Conservation (phyloP, 768 basidiomycete genomes). For the Boletellus sp. region DNA sequence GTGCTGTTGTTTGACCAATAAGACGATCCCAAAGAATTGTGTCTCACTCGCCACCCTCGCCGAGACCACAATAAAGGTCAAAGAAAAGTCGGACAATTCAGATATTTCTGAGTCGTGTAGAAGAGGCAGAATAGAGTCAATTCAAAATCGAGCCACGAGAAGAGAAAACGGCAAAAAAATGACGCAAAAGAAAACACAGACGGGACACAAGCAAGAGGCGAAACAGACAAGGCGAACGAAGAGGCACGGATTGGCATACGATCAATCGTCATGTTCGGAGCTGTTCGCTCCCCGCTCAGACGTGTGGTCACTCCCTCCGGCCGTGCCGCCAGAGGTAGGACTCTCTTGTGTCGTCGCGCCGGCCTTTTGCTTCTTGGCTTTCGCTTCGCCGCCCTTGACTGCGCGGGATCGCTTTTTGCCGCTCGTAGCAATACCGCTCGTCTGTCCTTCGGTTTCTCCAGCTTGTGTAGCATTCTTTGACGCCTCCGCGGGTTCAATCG, state of each 20-base stretch:
- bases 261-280: slow-evolving; percentile 24
- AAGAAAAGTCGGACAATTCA: slow-evolving; percentile 23
- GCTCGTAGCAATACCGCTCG: slow-evolving; percentile 14
- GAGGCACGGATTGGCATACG: not conserved
- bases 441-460: slow-evolving; percentile 14
- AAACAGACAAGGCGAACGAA: slow-evolving; percentile 4
- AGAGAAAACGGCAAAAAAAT: not conserved
- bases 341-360: slow-evolving; percentile 8
- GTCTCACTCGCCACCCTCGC: slow-evolving; percentile 13
- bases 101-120: slow-evolving; percentile 18
- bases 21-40: slow-evolving; percentile 21
- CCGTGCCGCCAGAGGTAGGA: slow-evolving; percentile 23
- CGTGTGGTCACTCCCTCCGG: slow-evolving; percentile 25
- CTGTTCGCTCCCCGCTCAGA: slow-evolving; percentile 25
- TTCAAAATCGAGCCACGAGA: slow-evolving; percentile 13
- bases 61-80: slow-evolving; percentile 30
- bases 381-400: slow-evolving; percentile 29
- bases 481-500: slow-evolving; percentile 26
- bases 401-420: slow-evolving; percentile 30
- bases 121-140: slow-evolving; percentile 26
- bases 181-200: slow-evolving; percentile 5
- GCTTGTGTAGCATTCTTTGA: slow-evolving; percentile 15
- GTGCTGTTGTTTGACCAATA: slow-evolving; percentile 30
- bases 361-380: slow-evolving; percentile 33
- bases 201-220: slow-evolving; percentile 3